Base-by-base conservation (phyloP, 371 early-diverging fungal genomes). In the Dichotomocladium elegans region DNA sequence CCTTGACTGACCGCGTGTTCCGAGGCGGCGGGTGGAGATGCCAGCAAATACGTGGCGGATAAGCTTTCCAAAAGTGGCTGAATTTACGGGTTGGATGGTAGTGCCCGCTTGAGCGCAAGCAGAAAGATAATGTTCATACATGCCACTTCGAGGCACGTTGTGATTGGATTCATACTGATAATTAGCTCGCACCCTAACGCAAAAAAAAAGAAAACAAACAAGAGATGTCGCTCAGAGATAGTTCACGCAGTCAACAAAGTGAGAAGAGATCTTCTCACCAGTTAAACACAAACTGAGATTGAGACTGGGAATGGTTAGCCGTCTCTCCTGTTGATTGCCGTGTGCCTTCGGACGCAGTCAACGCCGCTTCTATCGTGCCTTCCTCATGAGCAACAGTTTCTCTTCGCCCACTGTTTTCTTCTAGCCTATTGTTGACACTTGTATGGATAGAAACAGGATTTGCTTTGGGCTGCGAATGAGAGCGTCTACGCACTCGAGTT, bases 1-100 rank as follows among this genome's bases (percentile, higher is more conserved):
- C 48, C 81, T 83, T 22, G 80, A 80, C 57, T 82, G 72, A 7
- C 86, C 86, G 11, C 87, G 52, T 0, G 72, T 81, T 12, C 87
- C 87, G 2, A 87, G 53, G 21, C 87, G 73, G 47, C 87, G 66
- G 12, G 85, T 87, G 27, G 73, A 71, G 28, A 87, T 61, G 19
- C 70, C 71, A 2, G 87, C 82, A 40, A 83, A 85, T 15, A 84
- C 79, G 28, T 70, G 62, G 10, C 85, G 66, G 21, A 87, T 75
- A 2, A 85, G 65, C 48, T 87, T 87, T 7, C 87, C 87, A 70
- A 86, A 86, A 8, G 80, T 77, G 26, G 87, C 85, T 5, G 82
- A 72, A 58, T 85, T 87, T 60, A 87, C 77, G 58, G 86, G 80
- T 53, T 58, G 56, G 22, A 81, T 56, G 40, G 61, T 31, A n/a